phyloP scores from a whole-genome alignment of 768 basidiomycete genomes.

The Rhodotorula paludigena region DNA sequence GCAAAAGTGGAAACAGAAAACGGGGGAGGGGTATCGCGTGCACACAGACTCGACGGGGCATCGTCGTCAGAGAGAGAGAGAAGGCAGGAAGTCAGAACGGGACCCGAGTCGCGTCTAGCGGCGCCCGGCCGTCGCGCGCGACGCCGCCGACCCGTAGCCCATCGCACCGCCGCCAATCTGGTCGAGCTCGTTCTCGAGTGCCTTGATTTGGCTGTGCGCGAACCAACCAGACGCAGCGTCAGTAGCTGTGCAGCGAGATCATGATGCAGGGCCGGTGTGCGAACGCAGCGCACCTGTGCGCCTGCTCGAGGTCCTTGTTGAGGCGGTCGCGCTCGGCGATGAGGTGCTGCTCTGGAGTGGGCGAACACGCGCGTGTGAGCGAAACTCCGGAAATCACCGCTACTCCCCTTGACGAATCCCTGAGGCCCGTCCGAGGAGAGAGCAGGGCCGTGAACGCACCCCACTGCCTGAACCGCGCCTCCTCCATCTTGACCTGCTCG shows the following conservation, averaged over 20 bases:
- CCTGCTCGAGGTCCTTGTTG: conserved; percentile 95
- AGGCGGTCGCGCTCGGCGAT: conserved; percentile 96
- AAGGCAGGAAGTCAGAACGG: not conserved
- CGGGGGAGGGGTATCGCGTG: no score
- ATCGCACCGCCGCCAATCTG: conserved; percentile 14
- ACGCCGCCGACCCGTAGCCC: conserved; percentile 25
- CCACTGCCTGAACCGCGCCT: conserved; percentile 96
- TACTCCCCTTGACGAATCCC: no score
- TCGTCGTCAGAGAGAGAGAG: not conserved
- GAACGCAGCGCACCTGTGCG: conserved; percentile 50
- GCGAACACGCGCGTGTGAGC: not conserved
- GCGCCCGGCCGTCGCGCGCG: conserved; percentile 13
- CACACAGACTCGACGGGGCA: no score
- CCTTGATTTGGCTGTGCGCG: conserved; percentile 62
- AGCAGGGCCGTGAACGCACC: conserved; percentile 64
- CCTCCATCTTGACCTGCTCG: conserved; percentile 99
- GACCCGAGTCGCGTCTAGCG: not conserved
- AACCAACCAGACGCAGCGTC: not conserved
- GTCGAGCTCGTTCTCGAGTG: conserved; percentile 73
- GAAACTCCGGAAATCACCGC: not conserved
- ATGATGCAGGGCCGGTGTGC: no score
- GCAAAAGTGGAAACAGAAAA: no score
- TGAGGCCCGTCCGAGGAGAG: conserved; percentile 42
- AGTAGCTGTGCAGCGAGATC: not conserved
- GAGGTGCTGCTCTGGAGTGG: conserved; percentile 56